These are phyloP conservation scores for Scutellaria barbata DNA, from an alignment of 257 asterid species.

Conservation along the genomic window DNA sequence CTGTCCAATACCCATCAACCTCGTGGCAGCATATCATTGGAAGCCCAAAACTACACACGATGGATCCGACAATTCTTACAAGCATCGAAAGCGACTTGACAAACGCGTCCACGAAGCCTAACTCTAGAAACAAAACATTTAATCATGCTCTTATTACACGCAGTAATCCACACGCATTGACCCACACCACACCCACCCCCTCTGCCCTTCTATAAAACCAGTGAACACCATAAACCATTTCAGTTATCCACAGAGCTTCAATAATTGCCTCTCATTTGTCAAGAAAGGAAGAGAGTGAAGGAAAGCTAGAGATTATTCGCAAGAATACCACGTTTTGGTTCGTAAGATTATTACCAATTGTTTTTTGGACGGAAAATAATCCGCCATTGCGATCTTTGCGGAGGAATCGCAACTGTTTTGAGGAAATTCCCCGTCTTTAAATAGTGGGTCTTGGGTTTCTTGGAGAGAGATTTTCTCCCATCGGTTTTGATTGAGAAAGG, in stretches of 20 bases:
- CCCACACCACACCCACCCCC: background rate
- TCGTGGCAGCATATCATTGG: background rate
- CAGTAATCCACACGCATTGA: constrained; percentile 32
- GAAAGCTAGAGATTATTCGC: constrained; percentile 6
- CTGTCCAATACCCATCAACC: background rate
- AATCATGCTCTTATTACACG: background rate
- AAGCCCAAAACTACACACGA: background rate
- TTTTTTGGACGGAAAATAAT: constrained; percentile 24
- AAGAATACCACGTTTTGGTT: background rate
- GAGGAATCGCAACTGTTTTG: constrained; percentile 31
- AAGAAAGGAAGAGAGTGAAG: background rate
- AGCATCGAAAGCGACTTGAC: constrained; percentile 14
- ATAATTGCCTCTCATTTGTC: constrained; percentile 34
- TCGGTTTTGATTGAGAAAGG: background rate
- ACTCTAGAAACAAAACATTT: background rate
- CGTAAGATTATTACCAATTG: background rate
- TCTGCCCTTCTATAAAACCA: constrained; percentile 35
- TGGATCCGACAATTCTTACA: constrained; percentile 10
- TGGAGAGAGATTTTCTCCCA: constrained; percentile 22
- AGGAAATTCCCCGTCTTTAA: constrained; percentile 20
- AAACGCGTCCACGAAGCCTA: constrained; percentile 37
- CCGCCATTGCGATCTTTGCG: constrained; percentile 39
- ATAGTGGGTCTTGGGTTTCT: constrained; percentile 21
- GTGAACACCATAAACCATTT: constrained; percentile 32
- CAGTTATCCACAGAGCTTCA: constrained; percentile 41